A percentile compares a stretch with the other conserved stretches of the same genome.
phyloP scores from a whole-genome alignment of 169 alveolate species.

The Eimeria zaria region DNA sequence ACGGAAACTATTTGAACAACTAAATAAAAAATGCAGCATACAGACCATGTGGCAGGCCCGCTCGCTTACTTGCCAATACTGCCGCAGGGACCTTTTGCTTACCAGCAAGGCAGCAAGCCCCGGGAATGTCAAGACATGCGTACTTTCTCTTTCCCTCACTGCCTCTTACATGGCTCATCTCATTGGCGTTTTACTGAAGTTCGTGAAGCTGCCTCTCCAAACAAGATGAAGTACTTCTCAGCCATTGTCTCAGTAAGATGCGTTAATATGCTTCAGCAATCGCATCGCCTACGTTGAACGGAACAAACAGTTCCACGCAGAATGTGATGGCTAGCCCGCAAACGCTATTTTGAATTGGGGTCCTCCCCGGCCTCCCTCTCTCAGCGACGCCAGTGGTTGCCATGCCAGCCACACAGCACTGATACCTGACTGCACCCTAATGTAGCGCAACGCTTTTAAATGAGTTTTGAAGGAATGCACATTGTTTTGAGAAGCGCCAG shows the following conservation, averaged over 20 bases:
- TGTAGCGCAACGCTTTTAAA: neutral
- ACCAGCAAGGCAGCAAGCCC: neutral
- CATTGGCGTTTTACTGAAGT: conserved; percentile 71
- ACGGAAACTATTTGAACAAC: neutral
- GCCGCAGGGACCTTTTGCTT: neutral
- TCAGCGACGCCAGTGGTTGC: neutral
- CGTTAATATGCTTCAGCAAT: neutral
- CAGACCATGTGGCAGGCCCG: conserved; percentile 12
- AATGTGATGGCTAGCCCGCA: neutral
- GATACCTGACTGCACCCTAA: neutral
- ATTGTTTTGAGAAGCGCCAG: neutral
- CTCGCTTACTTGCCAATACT: conserved; percentile 55
- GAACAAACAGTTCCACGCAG: conserved; percentile 25
- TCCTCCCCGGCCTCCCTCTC: neutral
- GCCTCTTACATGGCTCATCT: conserved; percentile 32
- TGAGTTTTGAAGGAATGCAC: neutral
- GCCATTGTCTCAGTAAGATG: conserved; percentile 66
- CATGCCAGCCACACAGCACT: neutral
- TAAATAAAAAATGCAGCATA: neutral
- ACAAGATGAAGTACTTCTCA: conserved; percentile 36
- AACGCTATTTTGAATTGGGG: neutral
- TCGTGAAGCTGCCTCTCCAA: neutral
- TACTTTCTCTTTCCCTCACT: conserved; percentile 26
- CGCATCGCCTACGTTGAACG: neutral
- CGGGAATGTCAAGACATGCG: neutral